These are phyloP conservation scores for Oidiodendron maius DNA, from an alignment of 495 filamentous ascomycete species.

Conservation along the genomic window DNA sequence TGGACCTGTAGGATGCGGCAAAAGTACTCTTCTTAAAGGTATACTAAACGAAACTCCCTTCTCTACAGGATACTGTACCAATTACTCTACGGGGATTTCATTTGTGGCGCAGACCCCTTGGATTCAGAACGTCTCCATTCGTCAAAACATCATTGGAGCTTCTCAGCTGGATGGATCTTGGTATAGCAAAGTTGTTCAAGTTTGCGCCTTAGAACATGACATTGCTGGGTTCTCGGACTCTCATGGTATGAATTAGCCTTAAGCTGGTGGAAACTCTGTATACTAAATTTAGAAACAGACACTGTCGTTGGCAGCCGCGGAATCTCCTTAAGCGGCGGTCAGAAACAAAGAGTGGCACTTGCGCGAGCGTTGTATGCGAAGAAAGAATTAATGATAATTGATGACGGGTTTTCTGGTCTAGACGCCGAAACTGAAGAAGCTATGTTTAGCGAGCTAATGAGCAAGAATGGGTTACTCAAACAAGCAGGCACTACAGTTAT, in stretches of 20 bases:
- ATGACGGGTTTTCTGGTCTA: conserved; percentile 29
- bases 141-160: conserved; percentile 24
- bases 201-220: conserved; percentile 52
- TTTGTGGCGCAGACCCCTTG: conserved; percentile 40
- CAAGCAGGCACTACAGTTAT: conserved; percentile 24
- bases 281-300: too few species aligned
- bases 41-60: conserved; percentile 51
- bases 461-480: conserved; percentile 22
- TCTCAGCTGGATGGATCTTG: conserved; percentile 41
- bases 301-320: neutral
- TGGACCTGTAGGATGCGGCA: conserved; percentile 57
- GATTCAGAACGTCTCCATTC: conserved; percentile 35
- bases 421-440: conserved; percentile 26
- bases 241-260: conserved; percentile 43
- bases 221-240: conserved; percentile 42
- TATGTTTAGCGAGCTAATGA: conserved; percentile 27
- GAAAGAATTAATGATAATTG: conserved; percentile 24
- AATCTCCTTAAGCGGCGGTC: neutral
- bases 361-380: conserved; percentile 32
- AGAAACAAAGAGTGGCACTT: conserved; percentile 24
- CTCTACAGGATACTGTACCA: conserved; percentile 29
- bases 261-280: too few species aligned
- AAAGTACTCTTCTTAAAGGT: conserved; percentile 51
- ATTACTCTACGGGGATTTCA: conserved; percentile 17
- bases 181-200: conserved; percentile 49